Evolutionary conservation across 495 filamentous ascomycete species (phyloP).

Genomic region (Lepidopterella palustris): DNA sequence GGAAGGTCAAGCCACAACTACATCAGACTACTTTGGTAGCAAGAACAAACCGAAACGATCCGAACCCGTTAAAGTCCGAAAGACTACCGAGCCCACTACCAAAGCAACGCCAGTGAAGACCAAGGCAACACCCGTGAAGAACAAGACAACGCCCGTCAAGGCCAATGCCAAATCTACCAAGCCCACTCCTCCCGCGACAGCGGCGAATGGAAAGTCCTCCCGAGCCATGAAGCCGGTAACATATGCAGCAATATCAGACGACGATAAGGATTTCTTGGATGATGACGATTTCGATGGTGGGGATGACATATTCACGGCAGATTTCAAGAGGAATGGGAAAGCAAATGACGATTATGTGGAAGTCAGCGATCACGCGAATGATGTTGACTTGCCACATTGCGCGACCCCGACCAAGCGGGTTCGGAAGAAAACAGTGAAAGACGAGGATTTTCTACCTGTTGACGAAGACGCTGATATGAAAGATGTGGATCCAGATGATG

Average conservation of each 20-base stretch:
- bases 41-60: conserved; percentile 39
- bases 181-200: conserved; percentile 2
- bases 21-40: conserved; percentile 36
- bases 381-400: conserved; percentile 24
- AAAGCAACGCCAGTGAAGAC: conserved; percentile 20
- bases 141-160: conserved; percentile 27
- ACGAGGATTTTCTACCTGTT: conserved; percentile 31
- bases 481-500: conserved; percentile 38
- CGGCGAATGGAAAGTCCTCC: conserved; percentile 23
- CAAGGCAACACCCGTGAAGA: conserved; percentile 23
- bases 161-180: conserved; percentile 22
- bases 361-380: conserved; percentile 28
- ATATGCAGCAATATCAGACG: conserved; percentile 31
- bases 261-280: conserved; percentile 37
- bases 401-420: conserved; percentile 21
- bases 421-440: conserved; percentile 27
- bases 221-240: conserved; percentile 22
- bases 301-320: conserved; percentile 30
- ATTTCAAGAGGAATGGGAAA: conserved; percentile 31
- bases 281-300: conserved; percentile 32
- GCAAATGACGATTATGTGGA: conserved; percentile 36
- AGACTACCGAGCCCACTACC: conserved; percentile 14
- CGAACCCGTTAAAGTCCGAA: conserved; percentile 29
- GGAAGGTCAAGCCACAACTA: conserved; percentile 32
- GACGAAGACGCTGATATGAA: conserved; percentile 40